A percentile compares a stretch with the other conserved stretches of the same genome.
These are phyloP conservation scores for Metarhizium guizhouense DNA, from an alignment of 2,329 filamentous ascomycete species.

Conservation along the genomic window DNA sequence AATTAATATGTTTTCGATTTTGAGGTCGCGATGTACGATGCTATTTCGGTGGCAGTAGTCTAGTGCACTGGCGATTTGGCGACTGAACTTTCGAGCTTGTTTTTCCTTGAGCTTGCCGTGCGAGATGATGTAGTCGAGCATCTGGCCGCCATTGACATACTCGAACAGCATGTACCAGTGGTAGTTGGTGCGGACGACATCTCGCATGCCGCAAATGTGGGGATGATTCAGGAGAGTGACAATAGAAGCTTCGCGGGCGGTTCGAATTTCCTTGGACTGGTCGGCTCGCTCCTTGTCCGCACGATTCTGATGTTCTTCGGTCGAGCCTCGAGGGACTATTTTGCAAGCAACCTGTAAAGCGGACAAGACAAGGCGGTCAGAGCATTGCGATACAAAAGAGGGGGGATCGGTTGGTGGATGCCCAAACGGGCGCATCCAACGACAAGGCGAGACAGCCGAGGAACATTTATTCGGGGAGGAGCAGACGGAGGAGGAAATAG, in stretches of 20 bases:
- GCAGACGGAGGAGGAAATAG: background rate
- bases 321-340: slow-evolving; percentile 85
- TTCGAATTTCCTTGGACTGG: slow-evolving; percentile 92
- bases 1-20: slow-evolving; percentile 98
- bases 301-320: slow-evolving; percentile 66
- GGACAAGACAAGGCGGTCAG: slow-evolving; percentile 2
- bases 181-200: slow-evolving; percentile 91
- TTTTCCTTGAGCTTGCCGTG: slow-evolving; percentile 97
- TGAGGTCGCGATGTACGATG: slow-evolving; percentile 93
- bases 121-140: slow-evolving; percentile 99
- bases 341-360: slow-evolving; percentile 71
- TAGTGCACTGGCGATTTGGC: slow-evolving; percentile 91
- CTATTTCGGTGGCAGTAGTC: slow-evolving; percentile 98
- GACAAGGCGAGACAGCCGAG: background rate
- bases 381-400: background rate
- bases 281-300: slow-evolving; percentile 82
- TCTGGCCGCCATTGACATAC: slow-evolving; percentile 96
- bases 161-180: slow-evolving; percentile 99
- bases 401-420: background rate
- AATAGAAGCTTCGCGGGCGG: slow-evolving; percentile 90
- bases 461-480: background rate
- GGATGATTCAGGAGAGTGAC: slow-evolving; percentile 90
- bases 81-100: slow-evolving; percentile 92
- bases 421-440: background rate
- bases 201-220: slow-evolving; percentile 90